Evolutionary conservation across 805 yeast species (phyloP).

Genomic region (Kazachstania africana): DNA sequence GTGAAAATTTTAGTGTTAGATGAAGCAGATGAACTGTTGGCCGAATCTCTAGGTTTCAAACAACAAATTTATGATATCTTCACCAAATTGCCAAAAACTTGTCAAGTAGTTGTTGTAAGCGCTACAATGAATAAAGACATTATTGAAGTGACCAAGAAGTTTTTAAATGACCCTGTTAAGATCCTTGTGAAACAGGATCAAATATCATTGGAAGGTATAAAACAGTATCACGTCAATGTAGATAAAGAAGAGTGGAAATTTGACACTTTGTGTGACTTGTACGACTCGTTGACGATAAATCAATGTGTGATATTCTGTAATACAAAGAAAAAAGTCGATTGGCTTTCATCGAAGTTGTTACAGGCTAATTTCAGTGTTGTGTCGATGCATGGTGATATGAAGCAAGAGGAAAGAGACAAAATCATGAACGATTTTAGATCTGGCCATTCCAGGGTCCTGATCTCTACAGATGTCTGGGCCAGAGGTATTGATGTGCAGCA

Average conservation of each 20-base stretch:
- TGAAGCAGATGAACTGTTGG: constrained; percentile 92
- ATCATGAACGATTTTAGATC: constrained; percentile 94
- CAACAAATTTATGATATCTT: constrained; percentile 92
- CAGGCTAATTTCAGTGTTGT: constrained; percentile 82
- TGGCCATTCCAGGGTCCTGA: constrained; percentile 86
- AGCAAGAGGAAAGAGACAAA: constrained; percentile 85
- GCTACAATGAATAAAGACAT: constrained; percentile 95
- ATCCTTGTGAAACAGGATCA: constrained; percentile 93
- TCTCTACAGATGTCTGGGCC: constrained; percentile 91
- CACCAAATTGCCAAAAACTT: constrained; percentile 72
- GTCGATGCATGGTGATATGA: constrained; percentile 93
- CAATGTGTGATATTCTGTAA: constrained; percentile 98
- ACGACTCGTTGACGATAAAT: constrained; percentile 89
- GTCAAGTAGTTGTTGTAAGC: constrained; percentile 89
- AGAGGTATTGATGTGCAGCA: constrained; percentile 98
- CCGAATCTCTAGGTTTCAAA: constrained; percentile 80
- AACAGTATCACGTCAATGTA: constrained; percentile 82
- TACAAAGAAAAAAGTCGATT: constrained; percentile 89
- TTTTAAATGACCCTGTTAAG: constrained; percentile 90
- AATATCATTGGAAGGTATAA: constrained; percentile 88
- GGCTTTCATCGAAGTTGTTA: constrained; percentile 62
- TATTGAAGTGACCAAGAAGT: constrained; percentile 78
- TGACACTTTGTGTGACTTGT: constrained; percentile 87
- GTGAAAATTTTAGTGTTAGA: constrained; percentile 84
- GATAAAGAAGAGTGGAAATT: constrained; percentile 92